These are phyloP conservation scores for Hymenoscyphus fructigenus DNA, from an alignment of 2,329 filamentous ascomycete species.

Conservation along the genomic window DNA sequence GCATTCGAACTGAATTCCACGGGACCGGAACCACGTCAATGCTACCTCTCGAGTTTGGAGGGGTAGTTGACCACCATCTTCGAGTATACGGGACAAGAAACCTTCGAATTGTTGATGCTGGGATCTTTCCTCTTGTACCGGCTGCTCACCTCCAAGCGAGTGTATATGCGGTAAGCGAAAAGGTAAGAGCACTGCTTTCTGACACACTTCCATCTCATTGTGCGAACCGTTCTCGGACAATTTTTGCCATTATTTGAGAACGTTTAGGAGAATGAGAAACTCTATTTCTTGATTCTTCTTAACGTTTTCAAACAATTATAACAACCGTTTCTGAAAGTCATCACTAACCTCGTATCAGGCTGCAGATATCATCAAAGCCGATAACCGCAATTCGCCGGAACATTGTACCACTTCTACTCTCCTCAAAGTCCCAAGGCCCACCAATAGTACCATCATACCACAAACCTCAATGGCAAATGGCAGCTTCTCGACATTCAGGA, in stretches of 20 bases:
- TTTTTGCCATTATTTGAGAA: background rate
- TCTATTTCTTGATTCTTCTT: no score
- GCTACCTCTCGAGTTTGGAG: constrained; percentile 27
- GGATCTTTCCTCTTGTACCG: constrained; percentile 29
- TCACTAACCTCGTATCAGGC: constrained; percentile 17
- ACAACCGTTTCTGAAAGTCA: no score
- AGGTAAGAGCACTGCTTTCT: constrained; percentile 13
- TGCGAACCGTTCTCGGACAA: background rate
- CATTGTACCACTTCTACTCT: background rate
- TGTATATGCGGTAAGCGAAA: constrained; percentile 31
- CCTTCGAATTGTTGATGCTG: constrained; percentile 31
- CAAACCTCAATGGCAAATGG: background rate
- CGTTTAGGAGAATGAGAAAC: no score
- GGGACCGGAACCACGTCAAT: constrained; percentile 27
- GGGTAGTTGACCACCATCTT: constrained; percentile 31
- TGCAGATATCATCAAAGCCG: constrained; percentile 30
- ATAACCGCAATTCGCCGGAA: background rate
- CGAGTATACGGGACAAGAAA: constrained; percentile 31
- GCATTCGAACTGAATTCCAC: constrained; percentile 30
- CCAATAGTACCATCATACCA: constrained; percentile 16
- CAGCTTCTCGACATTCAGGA: background rate
- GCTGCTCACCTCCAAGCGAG: constrained; percentile 27
- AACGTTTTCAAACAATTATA: no score
- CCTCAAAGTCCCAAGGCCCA: background rate
- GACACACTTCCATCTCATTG: background rate